Conservation (phyloP, 2,329 filamentous ascomycete genomes). For the Truncatella angustata region DNA sequence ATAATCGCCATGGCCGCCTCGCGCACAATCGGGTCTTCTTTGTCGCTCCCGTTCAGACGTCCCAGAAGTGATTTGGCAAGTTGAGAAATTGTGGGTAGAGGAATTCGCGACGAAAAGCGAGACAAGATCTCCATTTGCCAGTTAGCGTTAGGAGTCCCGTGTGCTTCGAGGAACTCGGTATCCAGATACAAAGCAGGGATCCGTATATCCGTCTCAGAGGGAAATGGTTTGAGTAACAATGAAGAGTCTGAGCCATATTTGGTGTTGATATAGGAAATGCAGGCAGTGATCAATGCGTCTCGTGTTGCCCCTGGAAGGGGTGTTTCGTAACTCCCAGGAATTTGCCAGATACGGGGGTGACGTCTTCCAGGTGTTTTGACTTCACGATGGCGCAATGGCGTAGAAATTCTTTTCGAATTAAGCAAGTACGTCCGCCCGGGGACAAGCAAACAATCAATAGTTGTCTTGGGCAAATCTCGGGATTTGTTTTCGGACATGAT, state of each 20-base stretch:
- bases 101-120: background rate
- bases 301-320: background rate
- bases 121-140: background rate
- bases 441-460: too few species aligned
- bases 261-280: slow-evolving; percentile 15
- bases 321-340: background rate
- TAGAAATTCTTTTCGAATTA: too few species aligned
- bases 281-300: slow-evolving; percentile 11
- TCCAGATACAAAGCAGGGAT: slow-evolving; percentile 21
- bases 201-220: slow-evolving; percentile 13
- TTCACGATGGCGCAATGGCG: too few species aligned
- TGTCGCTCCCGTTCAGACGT: slow-evolving; percentile 4
- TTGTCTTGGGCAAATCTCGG: too few species aligned
- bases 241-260: slow-evolving; percentile 16
- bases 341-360: background rate
- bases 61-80: slow-evolving; percentile 13
- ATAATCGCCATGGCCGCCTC: slow-evolving; percentile 16
- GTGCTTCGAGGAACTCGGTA: slow-evolving; percentile 15
- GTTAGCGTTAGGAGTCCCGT: slow-evolving; percentile 11
- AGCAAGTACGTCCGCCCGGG: too few species aligned
- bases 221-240: slow-evolving; percentile 17
- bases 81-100: slow-evolving; percentile 2
- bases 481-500: too few species aligned
- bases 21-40: slow-evolving; percentile 1
- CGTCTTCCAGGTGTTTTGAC: too few species aligned